Percentiles rank a stretch among this genome's conserved stretches.
Evolutionary conservation across 768 basidiomycete genomes (phyloP).

Genomic region (Suillus paluster): DNA sequence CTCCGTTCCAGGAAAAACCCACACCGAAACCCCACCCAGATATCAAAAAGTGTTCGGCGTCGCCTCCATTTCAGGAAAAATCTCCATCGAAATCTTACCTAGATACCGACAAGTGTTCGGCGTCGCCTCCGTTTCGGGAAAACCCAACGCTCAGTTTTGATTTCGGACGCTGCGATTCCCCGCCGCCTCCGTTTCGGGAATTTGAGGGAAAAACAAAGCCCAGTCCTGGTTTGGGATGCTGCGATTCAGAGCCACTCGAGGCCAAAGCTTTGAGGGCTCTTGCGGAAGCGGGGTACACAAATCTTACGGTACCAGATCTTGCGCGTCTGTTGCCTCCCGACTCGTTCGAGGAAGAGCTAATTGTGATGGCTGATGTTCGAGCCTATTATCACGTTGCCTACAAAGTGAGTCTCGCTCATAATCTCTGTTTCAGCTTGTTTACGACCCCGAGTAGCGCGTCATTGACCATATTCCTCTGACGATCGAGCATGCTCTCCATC

Average conservation of each 20-base stretch:
- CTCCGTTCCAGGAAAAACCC: too few species aligned
- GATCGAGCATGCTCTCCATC: constrained; percentile 51
- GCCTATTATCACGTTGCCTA: constrained; percentile 61
- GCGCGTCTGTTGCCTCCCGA: constrained; percentile 29
- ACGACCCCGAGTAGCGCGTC: constrained; percentile 45
- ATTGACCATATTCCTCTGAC: constrained; percentile 56
- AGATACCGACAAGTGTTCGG: too few species aligned
- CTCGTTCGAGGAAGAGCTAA: constrained; percentile 46
- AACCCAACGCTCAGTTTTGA: too few species aligned
- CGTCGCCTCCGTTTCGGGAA: too few species aligned
- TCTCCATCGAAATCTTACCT: too few species aligned
- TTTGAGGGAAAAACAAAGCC: too few species aligned
- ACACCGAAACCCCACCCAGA: too few species aligned
- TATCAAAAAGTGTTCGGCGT: too few species aligned
- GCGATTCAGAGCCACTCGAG: neutral
- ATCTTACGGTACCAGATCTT: constrained; percentile 29
- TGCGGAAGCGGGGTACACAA: constrained; percentile 33
- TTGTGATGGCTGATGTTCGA: constrained; percentile 56
- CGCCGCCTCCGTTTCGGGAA: too few species aligned
- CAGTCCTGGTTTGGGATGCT: too few species aligned
- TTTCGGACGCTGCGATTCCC: too few species aligned
- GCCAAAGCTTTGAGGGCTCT: constrained; percentile 28
- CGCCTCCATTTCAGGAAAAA: too few species aligned
- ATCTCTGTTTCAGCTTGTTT: neutral
- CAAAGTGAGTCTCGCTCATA: constrained; percentile 42